Percentiles rank a stretch among this genome's conserved stretches.
These are phyloP conservation scores for Ramichloridium luteum DNA, from an alignment of 2,329 filamentous ascomycete species.

Conservation along the genomic window DNA sequence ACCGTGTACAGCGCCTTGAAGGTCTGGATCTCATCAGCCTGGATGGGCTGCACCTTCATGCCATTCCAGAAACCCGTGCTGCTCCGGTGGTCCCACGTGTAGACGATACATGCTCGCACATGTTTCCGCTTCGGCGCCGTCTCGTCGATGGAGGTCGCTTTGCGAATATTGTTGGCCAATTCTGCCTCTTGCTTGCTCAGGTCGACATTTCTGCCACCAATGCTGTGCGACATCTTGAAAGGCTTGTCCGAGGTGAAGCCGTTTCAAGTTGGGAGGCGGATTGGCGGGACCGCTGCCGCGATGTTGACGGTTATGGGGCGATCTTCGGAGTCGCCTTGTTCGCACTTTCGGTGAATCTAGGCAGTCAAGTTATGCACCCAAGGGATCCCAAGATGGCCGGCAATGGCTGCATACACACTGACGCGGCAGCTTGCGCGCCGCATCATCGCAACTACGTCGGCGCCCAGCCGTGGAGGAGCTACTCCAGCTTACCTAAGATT, in stretches of 20 bases:
- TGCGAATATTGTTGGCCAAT: conserved; percentile 54
- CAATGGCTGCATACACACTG: no score
- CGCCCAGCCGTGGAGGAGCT: no score
- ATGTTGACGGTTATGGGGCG: no score
- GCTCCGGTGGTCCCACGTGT: conserved; percentile 98
- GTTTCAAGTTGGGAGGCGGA: no score
- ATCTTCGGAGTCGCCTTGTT: no score
- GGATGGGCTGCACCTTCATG: conserved; percentile 99
- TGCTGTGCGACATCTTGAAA: background rate
- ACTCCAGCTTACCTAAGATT: no score
- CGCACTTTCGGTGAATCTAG: no score
- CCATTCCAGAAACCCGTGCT: conserved; percentile 92
- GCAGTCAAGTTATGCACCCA: no score
- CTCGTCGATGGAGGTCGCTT: conserved; percentile 48
- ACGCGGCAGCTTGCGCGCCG: no score
- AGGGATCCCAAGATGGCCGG: no score
- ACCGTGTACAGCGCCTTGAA: conserved; percentile 97
- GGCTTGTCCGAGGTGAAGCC: no score
- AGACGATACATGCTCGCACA: conserved; percentile 95
- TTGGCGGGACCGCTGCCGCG: background rate
- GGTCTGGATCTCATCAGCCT: conserved; percentile 95
- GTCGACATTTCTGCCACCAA: conserved; percentile 39
- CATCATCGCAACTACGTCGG: no score
- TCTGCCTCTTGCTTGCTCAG: conserved; percentile 56
- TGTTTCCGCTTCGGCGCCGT: conserved; percentile 73